phyloP scores from a whole-genome alignment of 225 moss, liverwort and hornwort species.

The Marchantia polymorpha region DNA sequence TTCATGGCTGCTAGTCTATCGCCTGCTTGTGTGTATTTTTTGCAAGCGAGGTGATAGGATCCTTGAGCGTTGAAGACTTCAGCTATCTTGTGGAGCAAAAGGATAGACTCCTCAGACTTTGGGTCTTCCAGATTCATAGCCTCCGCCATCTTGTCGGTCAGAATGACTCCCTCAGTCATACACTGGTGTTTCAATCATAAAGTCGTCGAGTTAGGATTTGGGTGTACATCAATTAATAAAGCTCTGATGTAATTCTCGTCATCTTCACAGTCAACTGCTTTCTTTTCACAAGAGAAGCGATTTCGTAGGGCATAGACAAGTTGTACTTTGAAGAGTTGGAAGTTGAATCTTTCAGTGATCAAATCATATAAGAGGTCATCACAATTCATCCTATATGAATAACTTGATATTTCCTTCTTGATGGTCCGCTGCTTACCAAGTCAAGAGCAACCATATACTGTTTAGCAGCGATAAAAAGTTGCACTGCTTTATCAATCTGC shows the following conservation, averaged over 20 bases:
- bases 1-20: conserved; percentile 86
- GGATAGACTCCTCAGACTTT: conserved; percentile 52
- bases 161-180: conserved; percentile 59
- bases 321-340: no score
- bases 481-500: conserved; percentile 84
- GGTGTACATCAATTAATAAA: neutral
- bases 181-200: conserved; percentile 46
- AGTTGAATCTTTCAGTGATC: no score
- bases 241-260: neutral
- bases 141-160: conserved; percentile 90
- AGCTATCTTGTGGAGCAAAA: conserved; percentile 60
- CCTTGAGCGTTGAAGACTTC: conserved; percentile 85
- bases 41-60: conserved; percentile 93
- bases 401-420: neutral
- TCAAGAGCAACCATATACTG: conserved; percentile 67
- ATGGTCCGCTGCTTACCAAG: conserved; percentile 29
- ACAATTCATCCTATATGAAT: neutral
- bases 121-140: conserved; percentile 58
- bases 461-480: conserved; percentile 83
- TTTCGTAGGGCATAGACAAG: no score
- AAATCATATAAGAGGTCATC: no score
- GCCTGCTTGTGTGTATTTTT: conserved; percentile 86
- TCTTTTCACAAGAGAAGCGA: neutral
- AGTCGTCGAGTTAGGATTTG: neutral
- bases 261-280: neutral